Evolutionary conservation across 2,329 filamentous ascomycete species (phyloP), one percentile per base, ranked within the genome.

Genomic region (Cladorrhinum sp.): DNA sequence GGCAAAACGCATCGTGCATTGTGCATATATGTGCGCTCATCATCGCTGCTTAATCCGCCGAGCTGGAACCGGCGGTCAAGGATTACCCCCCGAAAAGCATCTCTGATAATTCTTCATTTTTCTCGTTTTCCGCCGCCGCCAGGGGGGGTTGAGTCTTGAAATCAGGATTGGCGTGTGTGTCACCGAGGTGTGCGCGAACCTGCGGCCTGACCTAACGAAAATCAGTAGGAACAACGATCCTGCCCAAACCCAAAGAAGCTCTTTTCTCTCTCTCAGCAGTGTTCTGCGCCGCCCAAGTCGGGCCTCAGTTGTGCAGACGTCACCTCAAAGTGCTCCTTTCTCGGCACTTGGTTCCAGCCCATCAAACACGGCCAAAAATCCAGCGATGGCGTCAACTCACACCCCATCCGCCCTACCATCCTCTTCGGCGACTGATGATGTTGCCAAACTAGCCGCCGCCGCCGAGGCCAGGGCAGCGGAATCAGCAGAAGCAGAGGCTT

Each of bases 401-500:
- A 58, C 57, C 24, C 57, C 65, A 32, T 61, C 65, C 25, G 64
- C 64, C 36, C 52, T 69, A 20, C 67, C 66, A n/a, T 69, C 67
- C 24, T 57, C 53, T 9, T 69, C 67, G 29, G 67, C 66, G 50
- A 57, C 66, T 50, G 62, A 63, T 52, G 67, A 59, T 55, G 67
- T 68, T 56, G 65, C 67, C 24, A 67, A 64, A 58, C 59, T 68
- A 49, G 59, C 62, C 57, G 67, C 58, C 52, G 60, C 59, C 29
- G 58, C 64, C 55, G 62, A 53, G 29, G 22, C 62, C 36, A 56
- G 64, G 24, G 53, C 51, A 13, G 66, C 66, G 61, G 67, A 66
- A 32, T 69, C 61, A 23, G 62, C 58, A 48, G 65, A 71, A 16
- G 79, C 83, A 29, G 81, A 82, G 64, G 74, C 76, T 29, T 97